Evolutionary conservation across 1,284 basidiomycete species (phyloP).

Genomic region (Tilletia horrida): DNA sequence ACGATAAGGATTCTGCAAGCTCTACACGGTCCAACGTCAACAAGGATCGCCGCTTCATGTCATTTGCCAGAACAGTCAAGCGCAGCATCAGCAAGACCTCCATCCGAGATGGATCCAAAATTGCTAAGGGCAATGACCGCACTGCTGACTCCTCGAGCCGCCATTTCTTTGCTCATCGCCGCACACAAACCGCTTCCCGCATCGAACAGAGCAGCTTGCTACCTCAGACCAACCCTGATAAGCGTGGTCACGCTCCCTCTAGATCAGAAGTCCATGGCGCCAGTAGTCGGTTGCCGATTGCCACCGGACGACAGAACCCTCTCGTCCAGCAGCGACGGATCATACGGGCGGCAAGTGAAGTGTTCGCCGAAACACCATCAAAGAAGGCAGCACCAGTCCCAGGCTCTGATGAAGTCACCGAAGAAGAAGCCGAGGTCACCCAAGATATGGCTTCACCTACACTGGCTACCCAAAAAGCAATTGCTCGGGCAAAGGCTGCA

Average conservation of each 20-base stretch:
- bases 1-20: not conserved
- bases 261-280: no score
- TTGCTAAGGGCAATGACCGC: no score
- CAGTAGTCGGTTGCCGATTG: not conserved
- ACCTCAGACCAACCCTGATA: no score
- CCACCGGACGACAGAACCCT: not conserved
- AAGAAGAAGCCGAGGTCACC: not conserved
- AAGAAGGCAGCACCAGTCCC: no score
- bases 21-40: not conserved
- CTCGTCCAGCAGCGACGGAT: not conserved
- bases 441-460: not conserved
- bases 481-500: not conserved
- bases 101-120: not conserved
- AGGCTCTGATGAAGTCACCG: no score
- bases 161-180: no score
- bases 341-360: not conserved
- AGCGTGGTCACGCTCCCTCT: no score
- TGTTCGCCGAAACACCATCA: not conserved
- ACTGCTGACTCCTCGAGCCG: no score
- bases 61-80: slow-evolving; percentile 6
- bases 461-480: not conserved
- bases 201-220: no score
- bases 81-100: slow-evolving; percentile 13
- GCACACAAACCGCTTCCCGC: no score
- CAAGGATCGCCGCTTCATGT: not conserved